Percentiles rank a stretch among this genome's conserved stretches.
phyloP scores from a whole-genome alignment of 441 rosid genomes.

The Mallotus repandus region DNA sequence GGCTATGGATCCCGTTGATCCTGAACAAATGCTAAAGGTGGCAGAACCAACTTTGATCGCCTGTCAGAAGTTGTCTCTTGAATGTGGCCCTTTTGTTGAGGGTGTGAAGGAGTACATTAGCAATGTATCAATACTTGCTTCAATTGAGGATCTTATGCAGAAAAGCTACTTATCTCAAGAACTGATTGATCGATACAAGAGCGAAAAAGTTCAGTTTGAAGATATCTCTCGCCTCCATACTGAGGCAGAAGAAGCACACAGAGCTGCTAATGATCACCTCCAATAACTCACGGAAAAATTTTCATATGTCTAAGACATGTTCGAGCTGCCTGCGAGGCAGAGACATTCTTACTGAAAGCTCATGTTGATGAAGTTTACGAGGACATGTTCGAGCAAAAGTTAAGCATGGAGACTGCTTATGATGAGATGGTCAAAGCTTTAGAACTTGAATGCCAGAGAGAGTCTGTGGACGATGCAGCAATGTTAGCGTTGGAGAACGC shows the following conservation, averaged over 20 bases:
- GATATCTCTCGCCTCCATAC: conserved; percentile 26
- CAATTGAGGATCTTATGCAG: conserved; percentile 22
- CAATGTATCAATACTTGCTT: conserved; percentile 9
- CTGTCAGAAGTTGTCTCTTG: background rate
- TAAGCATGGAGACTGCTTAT: conserved; percentile 27
- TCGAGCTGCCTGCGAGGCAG: conserved; percentile 28
- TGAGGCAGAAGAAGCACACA: conserved; percentile 26
- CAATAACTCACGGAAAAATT: conserved; percentile 27
- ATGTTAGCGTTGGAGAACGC: conserved; percentile 25
- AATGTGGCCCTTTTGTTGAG: background rate
- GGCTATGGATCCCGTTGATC: conserved; percentile 23
- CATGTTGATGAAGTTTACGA: conserved; percentile 16
- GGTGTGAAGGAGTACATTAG: conserved; percentile 15
- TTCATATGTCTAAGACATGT: conserved; percentile 18
- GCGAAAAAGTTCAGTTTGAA: conserved; percentile 16
- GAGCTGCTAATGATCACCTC: conserved; percentile 19
- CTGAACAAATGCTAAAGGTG: conserved; percentile 8
- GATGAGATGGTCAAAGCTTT: conserved; percentile 26
- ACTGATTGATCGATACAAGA: conserved; percentile 9
- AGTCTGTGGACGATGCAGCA: conserved; percentile 18
- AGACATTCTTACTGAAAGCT: conserved; percentile 29
- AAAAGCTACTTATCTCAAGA: conserved; percentile 10
- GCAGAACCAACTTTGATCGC: conserved; percentile 12
- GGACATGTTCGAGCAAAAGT: conserved; percentile 29
- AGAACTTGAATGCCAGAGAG: conserved; percentile 26